These are phyloP conservation scores for Yarrowia sp. DNA, from an alignment of 805 yeast genomes.

Conservation along the genomic window DNA sequence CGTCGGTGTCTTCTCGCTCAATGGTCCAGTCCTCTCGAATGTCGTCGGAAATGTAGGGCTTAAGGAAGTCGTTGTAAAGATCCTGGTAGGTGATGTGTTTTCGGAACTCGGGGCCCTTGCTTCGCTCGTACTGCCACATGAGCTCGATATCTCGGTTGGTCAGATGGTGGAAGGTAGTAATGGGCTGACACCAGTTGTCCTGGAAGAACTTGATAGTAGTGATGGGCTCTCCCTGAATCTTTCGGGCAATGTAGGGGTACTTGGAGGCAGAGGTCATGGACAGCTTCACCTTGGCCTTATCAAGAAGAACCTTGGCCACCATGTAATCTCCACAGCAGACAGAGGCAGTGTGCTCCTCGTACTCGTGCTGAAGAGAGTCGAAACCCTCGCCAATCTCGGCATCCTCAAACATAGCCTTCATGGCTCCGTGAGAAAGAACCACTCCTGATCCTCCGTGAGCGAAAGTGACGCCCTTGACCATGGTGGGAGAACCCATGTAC, in stretches of 20 bases:
- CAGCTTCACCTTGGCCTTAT: slow-evolving; percentile 40
- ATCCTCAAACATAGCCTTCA: slow-evolving; percentile 45
- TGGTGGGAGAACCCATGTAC: slow-evolving; percentile 49
- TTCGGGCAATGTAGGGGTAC: slow-evolving; percentile 40
- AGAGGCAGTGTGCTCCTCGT: slow-evolving; percentile 42
- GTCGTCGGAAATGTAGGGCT: slow-evolving; percentile 41
- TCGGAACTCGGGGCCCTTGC: slow-evolving; percentile 41
- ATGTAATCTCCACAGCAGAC: slow-evolving; percentile 52
- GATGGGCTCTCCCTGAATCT: slow-evolving; percentile 50
- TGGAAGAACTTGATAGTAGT: slow-evolving; percentile 39
- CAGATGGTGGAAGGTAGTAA: slow-evolving; percentile 50
- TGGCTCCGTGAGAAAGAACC: slow-evolving; percentile 48
- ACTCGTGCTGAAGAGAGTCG: slow-evolving; percentile 40
- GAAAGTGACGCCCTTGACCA: slow-evolving; percentile 43
- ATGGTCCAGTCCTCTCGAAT: slow-evolving; percentile 31
- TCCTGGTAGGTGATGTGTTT: slow-evolving; percentile 48
- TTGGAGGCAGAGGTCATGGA: slow-evolving; percentile 41
- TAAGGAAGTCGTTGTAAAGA: slow-evolving; percentile 45
- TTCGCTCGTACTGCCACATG: slow-evolving; percentile 50
- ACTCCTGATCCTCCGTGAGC: slow-evolving; percentile 55
- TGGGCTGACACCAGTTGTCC: slow-evolving; percentile 48
- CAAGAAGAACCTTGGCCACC: slow-evolving; percentile 46
- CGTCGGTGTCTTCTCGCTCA: slow-evolving; percentile 29
- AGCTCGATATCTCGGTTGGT: slow-evolving; percentile 46
- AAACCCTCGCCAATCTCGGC: slow-evolving; percentile 41